These are phyloP conservation scores for Sedum album DNA, from an alignment of 164 flowering plant genomes.

Conservation along the genomic window DNA sequence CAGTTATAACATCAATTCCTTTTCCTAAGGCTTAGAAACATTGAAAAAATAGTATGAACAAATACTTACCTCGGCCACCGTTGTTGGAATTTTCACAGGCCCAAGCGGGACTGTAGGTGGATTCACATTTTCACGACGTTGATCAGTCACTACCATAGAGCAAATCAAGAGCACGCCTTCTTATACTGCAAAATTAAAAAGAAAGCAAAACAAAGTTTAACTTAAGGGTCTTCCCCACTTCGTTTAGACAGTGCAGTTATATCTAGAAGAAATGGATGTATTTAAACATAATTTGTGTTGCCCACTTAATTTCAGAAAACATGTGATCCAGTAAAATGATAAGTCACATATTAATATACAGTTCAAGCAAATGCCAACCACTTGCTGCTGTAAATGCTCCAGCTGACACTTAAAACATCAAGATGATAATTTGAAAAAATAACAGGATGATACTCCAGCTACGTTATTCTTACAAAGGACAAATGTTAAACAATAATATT, in stretches of 20 bases:
- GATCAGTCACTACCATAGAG: slow-evolving; percentile 88
- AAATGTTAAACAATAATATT: too few relatives aligned
- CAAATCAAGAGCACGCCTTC: slow-evolving; percentile 98
- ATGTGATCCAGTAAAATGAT: neutral
- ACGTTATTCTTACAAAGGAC: neutral
- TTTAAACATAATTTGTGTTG: neutral
- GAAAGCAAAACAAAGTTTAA: neutral
- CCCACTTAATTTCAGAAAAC: neutral
- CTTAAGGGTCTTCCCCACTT: neutral
- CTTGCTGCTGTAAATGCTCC: neutral
- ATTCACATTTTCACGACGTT: slow-evolving; percentile 58
- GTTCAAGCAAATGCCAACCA: too few relatives aligned
- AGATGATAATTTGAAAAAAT: neutral
- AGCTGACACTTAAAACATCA: neutral
- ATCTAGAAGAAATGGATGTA: neutral
- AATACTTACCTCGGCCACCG: slow-evolving; percentile 28
- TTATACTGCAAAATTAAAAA: slow-evolving; percentile 45
- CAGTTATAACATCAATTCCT: neutral
- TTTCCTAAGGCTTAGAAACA: neutral
- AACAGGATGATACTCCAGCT: too few relatives aligned
- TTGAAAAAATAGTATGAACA: neutral
- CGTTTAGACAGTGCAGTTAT: neutral
- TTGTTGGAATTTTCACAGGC: slow-evolving; percentile 70
- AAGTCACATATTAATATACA: too few relatives aligned
- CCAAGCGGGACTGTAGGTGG: slow-evolving; percentile 49